Evolutionary conservation across 164 flowering plant species (phyloP).

Genomic region (Dillenia turbinata): DNA sequence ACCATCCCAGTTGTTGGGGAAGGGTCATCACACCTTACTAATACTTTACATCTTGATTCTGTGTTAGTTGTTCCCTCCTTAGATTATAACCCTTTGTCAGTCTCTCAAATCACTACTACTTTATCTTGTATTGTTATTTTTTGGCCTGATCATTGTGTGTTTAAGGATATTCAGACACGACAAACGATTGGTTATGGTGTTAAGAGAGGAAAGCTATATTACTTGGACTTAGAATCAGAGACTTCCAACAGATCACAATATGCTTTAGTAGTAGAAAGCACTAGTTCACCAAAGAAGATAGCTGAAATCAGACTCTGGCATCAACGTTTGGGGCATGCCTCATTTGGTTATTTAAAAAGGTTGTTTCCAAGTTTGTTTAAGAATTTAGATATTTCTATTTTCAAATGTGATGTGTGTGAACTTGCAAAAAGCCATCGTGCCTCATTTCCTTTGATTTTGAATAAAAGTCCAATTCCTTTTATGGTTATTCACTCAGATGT

Average conservation of each 20-base stretch:
- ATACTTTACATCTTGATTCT: slow-evolving; percentile 14
- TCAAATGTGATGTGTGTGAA: slow-evolving; percentile 16
- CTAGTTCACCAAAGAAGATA: background rate
- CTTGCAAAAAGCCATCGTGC: background rate
- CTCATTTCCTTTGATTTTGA: background rate
- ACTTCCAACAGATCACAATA: background rate
- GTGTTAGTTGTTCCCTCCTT: slow-evolving; percentile 16
- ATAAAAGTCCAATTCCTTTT: slow-evolving; percentile 6
- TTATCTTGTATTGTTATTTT: slow-evolving; percentile 25
- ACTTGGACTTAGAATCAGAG: slow-evolving; percentile 11
- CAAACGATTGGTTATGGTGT: slow-evolving; percentile 19
- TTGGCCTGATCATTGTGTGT: slow-evolving; percentile 21
- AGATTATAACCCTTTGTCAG: slow-evolving; percentile 9
- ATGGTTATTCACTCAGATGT: slow-evolving; percentile 15
- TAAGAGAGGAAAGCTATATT: slow-evolving; percentile 16
- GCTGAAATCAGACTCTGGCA: slow-evolving; percentile 7
- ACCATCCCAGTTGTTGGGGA: slow-evolving; percentile 14
- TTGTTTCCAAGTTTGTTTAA: slow-evolving; percentile 16
- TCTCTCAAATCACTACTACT: slow-evolving; percentile 8
- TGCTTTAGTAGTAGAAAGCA: slow-evolving; percentile 1
- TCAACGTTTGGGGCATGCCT: slow-evolving; percentile 1
- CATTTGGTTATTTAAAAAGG: slow-evolving; percentile 17
- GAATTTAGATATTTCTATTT: slow-evolving; percentile 11
- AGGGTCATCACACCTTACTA: slow-evolving; percentile 13
- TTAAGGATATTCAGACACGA: slow-evolving; percentile 18